phyloP scores from a whole-genome alignment of 108 stramenopile species.

The Mediolabrus comicus region DNA sequence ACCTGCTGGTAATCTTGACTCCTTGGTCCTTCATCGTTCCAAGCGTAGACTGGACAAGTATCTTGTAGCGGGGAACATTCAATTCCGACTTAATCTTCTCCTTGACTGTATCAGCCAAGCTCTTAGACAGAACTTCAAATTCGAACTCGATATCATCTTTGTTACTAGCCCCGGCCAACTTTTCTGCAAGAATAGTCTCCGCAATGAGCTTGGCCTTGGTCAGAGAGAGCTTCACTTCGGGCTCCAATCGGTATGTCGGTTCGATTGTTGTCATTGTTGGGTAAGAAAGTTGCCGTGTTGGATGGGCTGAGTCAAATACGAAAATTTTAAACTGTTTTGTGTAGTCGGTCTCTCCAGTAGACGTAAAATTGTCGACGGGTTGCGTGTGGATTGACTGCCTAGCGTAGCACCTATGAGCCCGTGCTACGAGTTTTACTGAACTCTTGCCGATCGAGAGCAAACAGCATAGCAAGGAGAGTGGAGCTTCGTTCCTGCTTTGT shows the following conservation, averaged over 20 bases:
- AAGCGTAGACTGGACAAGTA: slow-evolving; percentile 67
- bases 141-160: slow-evolving; percentile 49
- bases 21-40: slow-evolving; percentile 75
- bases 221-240: slow-evolving; percentile 50
- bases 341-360: no score
- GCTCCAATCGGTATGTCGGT: slow-evolving; percentile 40
- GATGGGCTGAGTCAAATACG: no score
- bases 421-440: no score
- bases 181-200: slow-evolving; percentile 45
- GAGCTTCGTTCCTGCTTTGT: no score
- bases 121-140: slow-evolving; percentile 34
- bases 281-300: no score
- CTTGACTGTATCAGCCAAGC: slow-evolving; percentile 62
- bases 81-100: slow-evolving; percentile 48
- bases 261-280: slow-evolving; percentile 15
- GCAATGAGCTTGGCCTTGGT: slow-evolving; percentile 36
- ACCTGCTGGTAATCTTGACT: slow-evolving; percentile 61
- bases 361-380: no score
- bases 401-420: no score
- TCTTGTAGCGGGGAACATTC: slow-evolving; percentile 59
- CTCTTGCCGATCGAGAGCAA: no score
- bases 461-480: no score
- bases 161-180: slow-evolving; percentile 51
- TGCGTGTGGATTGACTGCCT: no score
- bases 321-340: no score